Conservation (phyloP, 1,284 basidiomycete species). For the Butyriboletus regius region DNA sequence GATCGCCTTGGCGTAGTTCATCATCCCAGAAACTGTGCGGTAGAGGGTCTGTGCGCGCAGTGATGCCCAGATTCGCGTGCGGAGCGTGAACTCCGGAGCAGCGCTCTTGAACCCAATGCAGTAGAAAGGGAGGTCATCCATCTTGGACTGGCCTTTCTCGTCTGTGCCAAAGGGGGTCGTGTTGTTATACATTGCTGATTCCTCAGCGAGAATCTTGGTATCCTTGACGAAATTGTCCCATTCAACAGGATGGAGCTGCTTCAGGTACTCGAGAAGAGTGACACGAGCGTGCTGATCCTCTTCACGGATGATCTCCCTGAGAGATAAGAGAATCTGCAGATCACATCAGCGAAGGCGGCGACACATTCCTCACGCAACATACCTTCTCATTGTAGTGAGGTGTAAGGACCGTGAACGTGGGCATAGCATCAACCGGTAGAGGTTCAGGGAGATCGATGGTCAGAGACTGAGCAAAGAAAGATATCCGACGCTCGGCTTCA, state of each 20-base stretch:
- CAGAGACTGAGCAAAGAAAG: conserved; percentile 91
- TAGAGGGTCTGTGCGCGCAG: conserved; percentile 97
- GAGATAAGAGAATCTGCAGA: conserved; percentile 73
- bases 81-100: conserved; percentile 94
- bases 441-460: conserved; percentile 85
- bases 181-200: conserved; percentile 81
- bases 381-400: conserved; percentile 96
- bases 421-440: conserved; percentile 90
- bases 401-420: conserved; percentile 90
- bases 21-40: conserved; percentile 98
- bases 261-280: conserved; percentile 91
- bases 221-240: conserved; percentile 99
- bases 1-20: conserved; percentile 99
- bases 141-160: conserved; percentile 80
- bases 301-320: conserved; percentile 93
- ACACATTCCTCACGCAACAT: not conserved
- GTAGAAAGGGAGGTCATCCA: conserved; percentile 95
- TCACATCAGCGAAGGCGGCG: conserved; percentile 8
- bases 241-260: conserved; percentile 95
- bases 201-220: conserved; percentile 97
- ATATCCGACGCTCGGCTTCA: conserved; percentile 90
- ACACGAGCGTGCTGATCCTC: conserved; percentile 93
- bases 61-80: conserved; percentile 98
- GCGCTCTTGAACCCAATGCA: conserved; percentile 99
- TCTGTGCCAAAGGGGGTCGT: conserved; percentile 73